A percentile compares a stretch with the other conserved stretches of the same genome.
Evolutionary conservation across 306 rosid species (phyloP).

Genomic region (Herpetospermum pedunculosum): DNA sequence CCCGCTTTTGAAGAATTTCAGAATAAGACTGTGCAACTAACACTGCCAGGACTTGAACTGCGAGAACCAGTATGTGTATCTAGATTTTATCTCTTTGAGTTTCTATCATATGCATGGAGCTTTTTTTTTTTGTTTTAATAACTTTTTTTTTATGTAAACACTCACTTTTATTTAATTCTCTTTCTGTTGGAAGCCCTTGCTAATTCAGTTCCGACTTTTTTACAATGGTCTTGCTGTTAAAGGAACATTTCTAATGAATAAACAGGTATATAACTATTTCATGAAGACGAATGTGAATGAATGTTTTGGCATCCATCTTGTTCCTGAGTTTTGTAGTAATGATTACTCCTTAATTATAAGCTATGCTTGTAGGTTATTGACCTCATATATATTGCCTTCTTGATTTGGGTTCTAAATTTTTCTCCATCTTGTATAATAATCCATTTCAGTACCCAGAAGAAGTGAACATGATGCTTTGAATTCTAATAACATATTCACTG

Average conservation of each 20-base stretch:
- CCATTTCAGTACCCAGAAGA: neutral
- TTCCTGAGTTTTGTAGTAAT: neutral
- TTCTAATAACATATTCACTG: neutral
- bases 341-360: neutral
- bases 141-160: neutral
- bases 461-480: neutral
- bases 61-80: slow-evolving; percentile 29
- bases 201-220: slow-evolving; percentile 68
- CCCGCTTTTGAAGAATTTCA: slow-evolving; percentile 14
- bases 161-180: slow-evolving; percentile 16
- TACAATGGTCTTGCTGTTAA: slow-evolving; percentile 55
- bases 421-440: neutral
- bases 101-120: neutral
- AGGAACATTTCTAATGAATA: slow-evolving; percentile 67
- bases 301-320: neutral
- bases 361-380: neutral
- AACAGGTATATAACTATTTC: too few species aligned
- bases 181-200: slow-evolving; percentile 44
- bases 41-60: slow-evolving; percentile 9
- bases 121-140: too few species aligned
- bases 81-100: neutral
- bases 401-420: neutral
- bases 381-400: neutral
- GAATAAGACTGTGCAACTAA: slow-evolving; percentile 16
- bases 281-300: too few species aligned